Evolutionary conservation across 371 early-diverging fungal species (phyloP).

Genomic region (Mortierella sp.): DNA sequence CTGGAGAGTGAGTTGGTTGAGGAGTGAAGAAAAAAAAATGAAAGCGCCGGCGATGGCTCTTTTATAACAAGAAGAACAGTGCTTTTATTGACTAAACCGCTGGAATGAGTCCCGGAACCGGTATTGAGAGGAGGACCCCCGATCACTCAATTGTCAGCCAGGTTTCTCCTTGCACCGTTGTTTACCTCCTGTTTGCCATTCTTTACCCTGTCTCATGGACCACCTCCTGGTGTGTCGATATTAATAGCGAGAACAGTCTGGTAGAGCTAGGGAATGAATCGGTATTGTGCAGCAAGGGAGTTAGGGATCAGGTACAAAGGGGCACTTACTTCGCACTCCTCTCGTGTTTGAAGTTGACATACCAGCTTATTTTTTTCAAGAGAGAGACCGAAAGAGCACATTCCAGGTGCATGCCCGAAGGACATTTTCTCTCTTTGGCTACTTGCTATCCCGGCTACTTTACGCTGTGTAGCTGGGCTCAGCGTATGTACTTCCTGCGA

Average conservation of each 20-base stretch:
- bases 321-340: neutral
- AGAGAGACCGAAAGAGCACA: neutral
- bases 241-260: neutral
- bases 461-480: neutral
- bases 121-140: neutral
- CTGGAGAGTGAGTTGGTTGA: slow-evolving; percentile 18
- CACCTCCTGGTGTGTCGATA: neutral
- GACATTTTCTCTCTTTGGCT: too few species aligned
- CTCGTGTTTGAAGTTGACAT: neutral
- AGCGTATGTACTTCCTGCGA: neutral
- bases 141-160: neutral
- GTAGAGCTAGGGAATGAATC: neutral
- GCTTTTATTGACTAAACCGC: neutral
- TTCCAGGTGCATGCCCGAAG: neutral
- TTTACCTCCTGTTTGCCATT: neutral
- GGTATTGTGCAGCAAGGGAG: neutral
- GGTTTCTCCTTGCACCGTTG: neutral
- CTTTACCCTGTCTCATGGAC: neutral
- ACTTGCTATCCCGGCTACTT: neutral
- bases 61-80: slow-evolving; percentile 17
- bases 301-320: neutral
- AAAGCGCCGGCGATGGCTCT: neutral
- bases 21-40: slow-evolving; percentile 32
- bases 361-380: neutral
- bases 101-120: neutral